A percentile compares a stretch with the other conserved stretches of the same genome.
Evolutionary conservation across 306 rosid genomes (phyloP).

Genomic region (Lathyrus oleraceus): DNA sequence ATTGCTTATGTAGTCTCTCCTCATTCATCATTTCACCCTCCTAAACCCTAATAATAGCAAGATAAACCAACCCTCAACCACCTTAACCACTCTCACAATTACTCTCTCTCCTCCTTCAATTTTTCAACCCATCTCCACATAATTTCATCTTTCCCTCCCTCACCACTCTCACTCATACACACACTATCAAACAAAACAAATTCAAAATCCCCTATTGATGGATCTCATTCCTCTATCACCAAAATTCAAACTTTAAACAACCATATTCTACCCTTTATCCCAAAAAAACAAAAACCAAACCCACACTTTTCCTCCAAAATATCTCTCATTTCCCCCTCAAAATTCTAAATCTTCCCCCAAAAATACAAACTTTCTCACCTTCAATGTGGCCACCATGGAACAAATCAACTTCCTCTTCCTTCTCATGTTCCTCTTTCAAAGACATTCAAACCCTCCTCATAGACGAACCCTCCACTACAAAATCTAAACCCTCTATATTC

Average conservation of each 20-base stretch:
- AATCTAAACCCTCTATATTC: constrained; percentile 57
- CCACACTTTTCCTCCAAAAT: neutral
- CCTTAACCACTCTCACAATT: constrained; percentile 53
- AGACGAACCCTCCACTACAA: constrained; percentile 50
- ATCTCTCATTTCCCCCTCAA: neutral
- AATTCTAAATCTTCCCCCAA: neutral
- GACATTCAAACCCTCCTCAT: constrained; percentile 71
- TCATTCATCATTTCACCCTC: constrained; percentile 16
- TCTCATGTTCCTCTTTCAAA: constrained; percentile 85
- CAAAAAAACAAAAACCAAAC: constrained; percentile 26
- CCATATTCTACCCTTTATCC: constrained; percentile 22
- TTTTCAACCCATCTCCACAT: constrained; percentile 1
- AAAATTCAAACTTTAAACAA: constrained; percentile 52
- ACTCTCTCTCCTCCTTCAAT: constrained; percentile 9
- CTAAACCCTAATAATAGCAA: constrained; percentile 42
- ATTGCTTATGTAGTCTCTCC: neutral
- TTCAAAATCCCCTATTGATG: constrained; percentile 32
- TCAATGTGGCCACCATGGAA: constrained; percentile 91
- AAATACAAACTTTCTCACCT: constrained; percentile 28
- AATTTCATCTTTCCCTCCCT: constrained; percentile 5
- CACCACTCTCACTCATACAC: neutral
- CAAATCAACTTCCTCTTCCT: constrained; percentile 66
- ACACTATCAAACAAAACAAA: constrained; percentile 27
- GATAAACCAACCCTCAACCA: constrained; percentile 40
- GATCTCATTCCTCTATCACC: constrained; percentile 45